phyloP scores from a whole-genome alignment of 176 grass and related monocot genomes.

The Panicum miliaceum region DNA sequence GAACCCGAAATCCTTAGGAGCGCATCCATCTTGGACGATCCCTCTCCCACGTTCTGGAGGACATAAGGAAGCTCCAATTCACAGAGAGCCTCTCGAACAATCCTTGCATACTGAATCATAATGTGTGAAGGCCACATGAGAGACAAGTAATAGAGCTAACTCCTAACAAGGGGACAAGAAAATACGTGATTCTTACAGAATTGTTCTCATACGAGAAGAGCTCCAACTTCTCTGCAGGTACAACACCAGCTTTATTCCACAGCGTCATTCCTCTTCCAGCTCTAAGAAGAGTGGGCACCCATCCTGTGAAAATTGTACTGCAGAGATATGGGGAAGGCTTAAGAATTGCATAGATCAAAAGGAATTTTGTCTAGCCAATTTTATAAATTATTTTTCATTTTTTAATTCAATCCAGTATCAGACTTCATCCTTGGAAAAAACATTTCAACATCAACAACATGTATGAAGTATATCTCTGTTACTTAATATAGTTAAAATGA shows the following conservation, averaged over 20 bases:
- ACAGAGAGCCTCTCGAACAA: conserved; percentile 87
- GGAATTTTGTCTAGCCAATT: neutral
- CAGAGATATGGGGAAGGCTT: conserved; percentile 3
- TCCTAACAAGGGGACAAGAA: conserved; percentile 1
- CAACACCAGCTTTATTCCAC: conserved; percentile 70
- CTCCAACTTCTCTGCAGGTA: conserved; percentile 70
- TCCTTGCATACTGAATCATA: conserved; percentile 68
- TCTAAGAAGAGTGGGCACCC: conserved; percentile 89
- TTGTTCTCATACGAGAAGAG: conserved; percentile 97
- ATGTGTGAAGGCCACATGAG: neutral
- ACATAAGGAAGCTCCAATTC: conserved; percentile 94
- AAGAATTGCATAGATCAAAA: neutral
- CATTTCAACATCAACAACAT: conserved; percentile 19
- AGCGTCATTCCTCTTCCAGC: conserved; percentile 91
- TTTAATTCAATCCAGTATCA: neutral
- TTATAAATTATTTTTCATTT: neutral
- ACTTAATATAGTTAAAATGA: neutral
- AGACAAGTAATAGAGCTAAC: neutral
- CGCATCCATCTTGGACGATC: conserved; percentile 67
- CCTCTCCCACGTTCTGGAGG: conserved; percentile 77
- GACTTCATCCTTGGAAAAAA: neutral
- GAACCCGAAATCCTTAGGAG: conserved; percentile 58
- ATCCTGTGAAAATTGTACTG: conserved; percentile 89
- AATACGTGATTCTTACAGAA: conserved; percentile 47
- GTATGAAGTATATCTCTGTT: neutral